A percentile compares a stretch with the other conserved stretches of the same genome.
These are phyloP conservation scores for Arthromyces matolae DNA, from an alignment of 768 basidiomycete genomes.

Conservation along the genomic window DNA sequence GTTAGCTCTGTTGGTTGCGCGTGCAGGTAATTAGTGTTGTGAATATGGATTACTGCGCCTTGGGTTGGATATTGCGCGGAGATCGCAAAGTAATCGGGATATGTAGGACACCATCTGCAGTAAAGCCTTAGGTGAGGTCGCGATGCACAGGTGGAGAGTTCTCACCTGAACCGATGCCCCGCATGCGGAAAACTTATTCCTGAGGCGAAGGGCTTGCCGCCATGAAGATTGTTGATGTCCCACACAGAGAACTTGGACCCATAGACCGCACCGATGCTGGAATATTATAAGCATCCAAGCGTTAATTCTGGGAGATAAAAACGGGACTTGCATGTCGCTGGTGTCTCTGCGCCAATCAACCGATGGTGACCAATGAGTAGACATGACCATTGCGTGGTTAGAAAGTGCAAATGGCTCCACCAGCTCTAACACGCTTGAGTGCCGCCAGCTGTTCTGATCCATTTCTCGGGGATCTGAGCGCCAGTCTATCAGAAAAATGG, in stretches of 20 bases:
- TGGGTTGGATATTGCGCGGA: slow-evolving; percentile 54
- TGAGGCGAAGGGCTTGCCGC: slow-evolving; percentile 66
- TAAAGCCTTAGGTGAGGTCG: not conserved
- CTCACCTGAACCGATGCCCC: slow-evolving; percentile 64
- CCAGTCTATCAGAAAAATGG: slow-evolving; percentile 81
- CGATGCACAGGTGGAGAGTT: not conserved
- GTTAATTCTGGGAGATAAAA: too few relatives aligned
- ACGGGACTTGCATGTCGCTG: slow-evolving; percentile 55
- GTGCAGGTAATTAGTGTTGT: slow-evolving; percentile 62
- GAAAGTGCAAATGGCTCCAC: slow-evolving; percentile 65
- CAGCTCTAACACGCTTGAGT: slow-evolving; percentile 66
- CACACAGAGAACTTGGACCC: slow-evolving; percentile 72
- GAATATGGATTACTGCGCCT: slow-evolving; percentile 68
- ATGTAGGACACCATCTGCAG: slow-evolving; percentile 72
- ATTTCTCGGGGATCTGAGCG: slow-evolving; percentile 60
- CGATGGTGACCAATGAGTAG: slow-evolving; percentile 49
- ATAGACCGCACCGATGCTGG: slow-evolving; percentile 72
- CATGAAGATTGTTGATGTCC: slow-evolving; percentile 69
- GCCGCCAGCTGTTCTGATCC: slow-evolving; percentile 53
- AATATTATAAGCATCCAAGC: too few relatives aligned
- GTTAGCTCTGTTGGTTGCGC: slow-evolving; percentile 59
- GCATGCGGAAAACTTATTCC: slow-evolving; percentile 67
- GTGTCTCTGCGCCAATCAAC: slow-evolving; percentile 71
- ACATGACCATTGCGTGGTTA: slow-evolving; percentile 43
- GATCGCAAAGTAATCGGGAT: slow-evolving; percentile 75